phyloP scores from a whole-genome alignment of 2,329 filamentous ascomycete species.

The Annulohypoxylon truncatum region DNA sequence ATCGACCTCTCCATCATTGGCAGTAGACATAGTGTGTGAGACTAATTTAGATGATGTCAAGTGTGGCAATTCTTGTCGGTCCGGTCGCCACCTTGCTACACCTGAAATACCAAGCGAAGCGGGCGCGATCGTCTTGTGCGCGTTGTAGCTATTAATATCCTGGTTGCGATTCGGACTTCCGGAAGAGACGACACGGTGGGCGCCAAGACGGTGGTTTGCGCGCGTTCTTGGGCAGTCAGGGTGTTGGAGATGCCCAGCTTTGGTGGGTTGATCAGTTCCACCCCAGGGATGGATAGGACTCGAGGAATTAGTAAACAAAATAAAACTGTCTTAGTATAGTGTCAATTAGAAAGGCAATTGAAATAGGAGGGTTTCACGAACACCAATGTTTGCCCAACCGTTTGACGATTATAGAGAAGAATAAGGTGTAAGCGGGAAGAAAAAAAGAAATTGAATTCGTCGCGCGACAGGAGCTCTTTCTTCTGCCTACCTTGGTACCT shows the following conservation, averaged over 20 bases:
- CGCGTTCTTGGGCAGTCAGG: conserved; percentile 1
- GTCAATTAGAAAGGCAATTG: neutral
- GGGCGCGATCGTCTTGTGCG: conserved; percentile 9
- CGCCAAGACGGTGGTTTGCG: conserved; percentile 29
- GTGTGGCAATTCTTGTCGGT: conserved; percentile 2
- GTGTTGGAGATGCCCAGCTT: conserved; percentile 1
- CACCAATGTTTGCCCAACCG: neutral
- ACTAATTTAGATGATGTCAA: conserved; percentile 19
- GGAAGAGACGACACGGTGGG: conserved; percentile 18
- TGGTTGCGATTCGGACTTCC: conserved; percentile 18
- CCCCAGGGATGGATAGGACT: conserved; percentile 8
- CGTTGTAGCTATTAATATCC: conserved; percentile 10
- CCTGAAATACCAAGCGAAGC: conserved; percentile 11
- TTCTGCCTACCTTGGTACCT: neutral
- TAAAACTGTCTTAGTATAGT: neutral
- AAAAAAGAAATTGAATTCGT: neutral
- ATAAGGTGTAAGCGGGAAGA: neutral
- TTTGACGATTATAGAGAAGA: conserved; percentile 3
- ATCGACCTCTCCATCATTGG: conserved; percentile 12
- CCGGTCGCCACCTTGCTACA: neutral
- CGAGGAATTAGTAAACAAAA: conserved; percentile 27
- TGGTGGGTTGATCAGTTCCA: conserved; percentile 23
- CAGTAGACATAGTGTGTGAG: conserved; percentile 11
- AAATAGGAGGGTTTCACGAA: neutral
- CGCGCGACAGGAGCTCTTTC: conserved; percentile 10